phyloP scores from a whole-genome alignment of 2,329 filamentous ascomycete genomes.

The Ploettnerulaceae sp. region DNA sequence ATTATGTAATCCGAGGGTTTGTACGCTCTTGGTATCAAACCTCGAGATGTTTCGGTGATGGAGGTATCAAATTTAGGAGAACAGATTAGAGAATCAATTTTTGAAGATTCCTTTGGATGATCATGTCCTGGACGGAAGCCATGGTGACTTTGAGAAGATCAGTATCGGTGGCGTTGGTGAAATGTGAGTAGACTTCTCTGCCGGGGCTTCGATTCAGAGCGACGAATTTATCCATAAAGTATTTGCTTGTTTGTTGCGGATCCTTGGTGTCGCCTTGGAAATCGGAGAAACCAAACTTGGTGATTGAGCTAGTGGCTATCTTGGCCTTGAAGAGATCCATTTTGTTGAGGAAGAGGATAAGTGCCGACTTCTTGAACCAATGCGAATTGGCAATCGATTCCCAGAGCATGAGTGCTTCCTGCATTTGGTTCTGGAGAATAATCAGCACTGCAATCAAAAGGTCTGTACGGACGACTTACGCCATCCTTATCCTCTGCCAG shows the following conservation, averaged over 20 bases:
- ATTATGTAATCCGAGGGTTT: background rate
- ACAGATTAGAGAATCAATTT: slow-evolving; percentile 56
- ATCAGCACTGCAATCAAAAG: background rate
- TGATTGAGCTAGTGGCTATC: slow-evolving; percentile 64
- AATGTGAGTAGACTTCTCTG: slow-evolving; percentile 54
- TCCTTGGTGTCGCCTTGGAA: slow-evolving; percentile 68
- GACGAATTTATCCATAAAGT: slow-evolving; percentile 77
- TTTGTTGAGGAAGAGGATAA: slow-evolving; percentile 84
- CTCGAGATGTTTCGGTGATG: background rate
- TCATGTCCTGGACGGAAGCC: slow-evolving; percentile 82
- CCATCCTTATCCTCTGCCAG: slow-evolving; percentile 94
- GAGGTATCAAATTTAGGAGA: background rate
- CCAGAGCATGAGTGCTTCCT: slow-evolving; percentile 81
- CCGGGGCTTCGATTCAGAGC: slow-evolving; percentile 62
- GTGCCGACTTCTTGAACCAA: slow-evolving; percentile 77
- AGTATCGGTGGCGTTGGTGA: slow-evolving; percentile 58
- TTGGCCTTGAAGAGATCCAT: slow-evolving; percentile 82
- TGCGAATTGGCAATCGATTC: slow-evolving; percentile 82
- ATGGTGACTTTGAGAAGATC: slow-evolving; percentile 82
- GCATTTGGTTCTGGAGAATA: slow-evolving; percentile 73
- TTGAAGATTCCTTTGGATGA: slow-evolving; percentile 78
- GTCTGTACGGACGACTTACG: slow-evolving; percentile 48
- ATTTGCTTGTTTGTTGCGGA: slow-evolving; percentile 70
- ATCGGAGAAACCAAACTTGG: slow-evolving; percentile 70
- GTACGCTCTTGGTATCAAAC: slow-evolving; percentile 1